Percentiles rank a stretch among this genome's conserved stretches.
phyloP scores from a whole-genome alignment of 169 alveolate genomes.

The Plasmodium gonderi region DNA sequence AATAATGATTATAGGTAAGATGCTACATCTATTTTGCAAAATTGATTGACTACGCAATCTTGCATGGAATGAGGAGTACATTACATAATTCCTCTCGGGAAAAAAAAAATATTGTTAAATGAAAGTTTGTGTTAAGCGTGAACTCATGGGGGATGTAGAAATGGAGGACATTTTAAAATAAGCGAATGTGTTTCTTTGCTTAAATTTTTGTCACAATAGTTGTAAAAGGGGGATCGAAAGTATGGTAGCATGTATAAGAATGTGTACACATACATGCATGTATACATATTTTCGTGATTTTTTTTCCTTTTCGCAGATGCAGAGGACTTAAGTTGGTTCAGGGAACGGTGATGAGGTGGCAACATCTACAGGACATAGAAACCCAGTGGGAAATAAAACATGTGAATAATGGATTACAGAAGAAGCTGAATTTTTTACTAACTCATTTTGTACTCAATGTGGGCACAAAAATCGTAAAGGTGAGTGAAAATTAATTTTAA shows the following conservation, averaged over 20 bases:
- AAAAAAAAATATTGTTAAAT: background rate
- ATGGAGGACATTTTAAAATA: background rate
- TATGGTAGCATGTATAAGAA: background rate
- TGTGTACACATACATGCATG: background rate
- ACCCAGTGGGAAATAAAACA: background rate
- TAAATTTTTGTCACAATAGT: background rate
- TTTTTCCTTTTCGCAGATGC: background rate
- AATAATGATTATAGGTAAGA: constrained; percentile 1
- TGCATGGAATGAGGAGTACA: background rate
- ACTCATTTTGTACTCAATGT: background rate
- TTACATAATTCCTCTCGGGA: background rate
- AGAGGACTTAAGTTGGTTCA: background rate
- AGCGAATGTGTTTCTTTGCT: background rate
- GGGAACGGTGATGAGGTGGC: too few relatives aligned
- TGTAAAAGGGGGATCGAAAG: background rate
- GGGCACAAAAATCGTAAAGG: background rate
- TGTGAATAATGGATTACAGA: background rate
- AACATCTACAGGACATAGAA: background rate
- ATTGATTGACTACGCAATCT: background rate
- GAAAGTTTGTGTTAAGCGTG: background rate
- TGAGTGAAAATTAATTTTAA: background rate
- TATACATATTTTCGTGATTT: background rate
- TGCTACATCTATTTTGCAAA: background rate
- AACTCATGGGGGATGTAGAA: background rate
- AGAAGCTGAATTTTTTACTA: too few relatives aligned